These are phyloP conservation scores for Aurantiochytrium sp. DNA, from an alignment of 108 stramenopile genomes.

Conservation along the genomic window DNA sequence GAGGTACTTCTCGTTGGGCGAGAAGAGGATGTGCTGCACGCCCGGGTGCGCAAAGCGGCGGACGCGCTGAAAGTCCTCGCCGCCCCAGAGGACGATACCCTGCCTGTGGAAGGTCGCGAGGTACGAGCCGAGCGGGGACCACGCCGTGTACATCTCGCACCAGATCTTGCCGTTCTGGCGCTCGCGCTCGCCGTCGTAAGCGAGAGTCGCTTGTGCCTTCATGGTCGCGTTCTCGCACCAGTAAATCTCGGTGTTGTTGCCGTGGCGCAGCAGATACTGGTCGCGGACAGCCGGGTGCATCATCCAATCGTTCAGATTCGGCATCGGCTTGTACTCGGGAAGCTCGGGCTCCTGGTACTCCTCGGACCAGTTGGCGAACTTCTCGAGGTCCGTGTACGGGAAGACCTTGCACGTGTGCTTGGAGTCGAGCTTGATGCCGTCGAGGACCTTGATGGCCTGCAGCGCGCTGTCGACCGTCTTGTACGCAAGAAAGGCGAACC, in stretches of 20 bases:
- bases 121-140: constrained; percentile 45
- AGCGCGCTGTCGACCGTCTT: constrained; percentile 4
- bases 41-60: constrained; percentile 37
- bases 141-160: constrained; percentile 39
- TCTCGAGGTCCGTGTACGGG: constrained; percentile 34
- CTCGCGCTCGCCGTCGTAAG: constrained; percentile 40
- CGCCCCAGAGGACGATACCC: constrained; percentile 43
- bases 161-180: constrained; percentile 26
- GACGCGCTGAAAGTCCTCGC: constrained; percentile 34
- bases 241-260: constrained; percentile 37
- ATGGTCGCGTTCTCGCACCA: constrained; percentile 29
- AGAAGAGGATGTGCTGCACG: constrained; percentile 39
- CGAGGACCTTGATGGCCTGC: constrained; percentile 30
- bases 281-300: constrained; percentile 34
- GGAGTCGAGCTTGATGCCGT: constrained; percentile 38
- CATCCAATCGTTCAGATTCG: constrained; percentile 28
- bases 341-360: constrained; percentile 11
- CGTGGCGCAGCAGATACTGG: constrained; percentile 37
- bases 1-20: constrained; percentile 38
- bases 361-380: constrained; percentile 30
- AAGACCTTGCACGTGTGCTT: constrained; percentile 40
- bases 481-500: constrained; percentile 37
- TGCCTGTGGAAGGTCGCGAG: constrained; percentile 38
- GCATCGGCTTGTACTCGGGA: constrained; percentile 13
- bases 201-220: neutral